These are phyloP conservation scores for Dalbergia oliveri DNA, from an alignment of 306 rosid genomes.

Conservation along the genomic window DNA sequence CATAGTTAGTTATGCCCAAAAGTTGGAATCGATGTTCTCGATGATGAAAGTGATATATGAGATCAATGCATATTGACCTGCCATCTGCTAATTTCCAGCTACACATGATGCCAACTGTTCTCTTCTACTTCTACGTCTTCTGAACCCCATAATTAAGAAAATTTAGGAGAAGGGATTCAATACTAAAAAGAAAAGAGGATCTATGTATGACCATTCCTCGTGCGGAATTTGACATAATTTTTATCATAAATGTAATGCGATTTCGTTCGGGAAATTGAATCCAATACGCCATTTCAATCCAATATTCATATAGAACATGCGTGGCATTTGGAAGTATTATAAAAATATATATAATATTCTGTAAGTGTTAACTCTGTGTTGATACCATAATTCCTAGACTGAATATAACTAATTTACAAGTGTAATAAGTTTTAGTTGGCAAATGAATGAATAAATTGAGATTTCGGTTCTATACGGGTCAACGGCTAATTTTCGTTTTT, in stretches of 20 bases:
- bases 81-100: constrained; percentile 59
- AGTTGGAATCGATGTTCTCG: constrained; percentile 9
- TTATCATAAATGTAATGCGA: not conserved
- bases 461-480: not conserved
- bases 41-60: constrained; percentile 43
- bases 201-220: constrained; percentile 4
- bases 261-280: constrained; percentile 6
- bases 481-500: not conserved
- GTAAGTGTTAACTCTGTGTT: too few species aligned
- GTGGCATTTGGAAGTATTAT: not conserved
- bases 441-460: not conserved
- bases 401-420: not conserved
- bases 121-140: constrained; percentile 21
- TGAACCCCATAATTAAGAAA: constrained; percentile 13
- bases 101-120: constrained; percentile 43
- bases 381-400: constrained; percentile 7
- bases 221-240: not conserved
- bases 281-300: not conserved
- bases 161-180: constrained; percentile 7
- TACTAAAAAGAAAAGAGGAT: not conserved
- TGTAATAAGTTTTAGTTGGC: not conserved
- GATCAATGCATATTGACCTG: constrained; percentile 24
- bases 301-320: not conserved
- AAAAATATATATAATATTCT: too few species aligned
- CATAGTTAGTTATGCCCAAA: constrained; percentile 39